Evolutionary conservation across 306 rosid genomes (phyloP), one percentile per base, ranked within the genome.

Genomic region (Macrotyloma uniflorum): DNA sequence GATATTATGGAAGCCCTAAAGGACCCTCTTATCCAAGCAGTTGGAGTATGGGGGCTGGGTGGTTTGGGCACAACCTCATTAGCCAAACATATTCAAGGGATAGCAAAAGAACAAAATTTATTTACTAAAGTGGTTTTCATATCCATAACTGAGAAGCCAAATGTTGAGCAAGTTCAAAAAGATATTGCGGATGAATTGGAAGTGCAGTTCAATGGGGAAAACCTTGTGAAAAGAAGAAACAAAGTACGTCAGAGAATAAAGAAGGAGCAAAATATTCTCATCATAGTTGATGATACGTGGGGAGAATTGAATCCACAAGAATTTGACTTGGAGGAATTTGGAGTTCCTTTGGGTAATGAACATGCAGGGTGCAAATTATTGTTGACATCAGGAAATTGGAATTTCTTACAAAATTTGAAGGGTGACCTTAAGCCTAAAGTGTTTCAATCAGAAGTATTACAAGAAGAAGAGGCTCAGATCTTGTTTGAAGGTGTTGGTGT

Each of bases 261-360:
- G 32, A n/a, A 20, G 8, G 77, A 51, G 35, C 8, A 71, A 5
- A 53, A 16, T 0, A 11, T 23, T 9, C 51, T 72, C 35, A 12
- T 72, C 5, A 53, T 72, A 2, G 13, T 72, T 54, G 62, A 53
- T 70, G 84, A 84, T 36, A 35, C 70, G 0, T 80, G 84, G 84
- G 28, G 68, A 10, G 24, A 62, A 7, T 62, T 62, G 45, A 33
- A 32, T 13, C 68, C 68, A 6, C 16, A 75, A 1, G 26, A 22
- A 20, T 26, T 64, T 20, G 59, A 80, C 22, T 40, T 84, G 13
- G 7, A 10, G 0, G 63, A 23, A 5, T 15, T 71, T 40, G 87
- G 87, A 23, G 62, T 84, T n/a, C 76, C 70, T 6, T 19, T 35
- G 46, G 28, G 5, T 26, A 38, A 61, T 10, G 76, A 62, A 43